phyloP scores from a whole-genome alignment of 1,284 basidiomycete species.

The Sporisorium scitamineum region DNA sequence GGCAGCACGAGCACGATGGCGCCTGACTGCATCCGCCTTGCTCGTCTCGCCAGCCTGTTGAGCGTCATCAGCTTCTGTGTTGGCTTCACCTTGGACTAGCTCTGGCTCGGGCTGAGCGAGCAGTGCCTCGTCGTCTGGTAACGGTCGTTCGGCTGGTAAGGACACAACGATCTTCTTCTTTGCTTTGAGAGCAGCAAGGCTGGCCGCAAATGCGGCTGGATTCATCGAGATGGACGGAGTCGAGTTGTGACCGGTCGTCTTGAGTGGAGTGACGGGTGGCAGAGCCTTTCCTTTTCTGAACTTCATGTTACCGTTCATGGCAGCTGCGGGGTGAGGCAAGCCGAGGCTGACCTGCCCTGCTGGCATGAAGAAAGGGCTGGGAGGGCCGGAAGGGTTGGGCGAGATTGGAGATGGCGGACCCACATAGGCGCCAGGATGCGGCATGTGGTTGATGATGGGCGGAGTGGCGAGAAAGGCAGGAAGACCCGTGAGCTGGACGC shows the following conservation, averaged over 20 bases:
- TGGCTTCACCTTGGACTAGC: neutral
- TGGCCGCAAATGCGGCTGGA: slow-evolving; percentile 55
- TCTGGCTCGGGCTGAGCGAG: slow-evolving; percentile 18
- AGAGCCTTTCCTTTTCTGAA: slow-evolving; percentile 29
- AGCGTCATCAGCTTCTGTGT: neutral
- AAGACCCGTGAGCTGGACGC: slow-evolving; percentile 46
- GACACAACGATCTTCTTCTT: slow-evolving; percentile 48
- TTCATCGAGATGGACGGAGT: slow-evolving; percentile 61
- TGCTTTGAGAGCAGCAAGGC: slow-evolving; percentile 37
- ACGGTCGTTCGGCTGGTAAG: slow-evolving; percentile 36
- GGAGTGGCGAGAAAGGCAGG: slow-evolving; percentile 39
- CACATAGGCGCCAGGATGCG: slow-evolving; percentile 9
- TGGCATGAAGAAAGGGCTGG: slow-evolving; percentile 25
- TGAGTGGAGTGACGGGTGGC: slow-evolving; percentile 54
- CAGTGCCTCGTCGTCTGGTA: slow-evolving; percentile 29
- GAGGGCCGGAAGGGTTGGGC: slow-evolving; percentile 15
- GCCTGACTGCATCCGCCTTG: slow-evolving; percentile 9
- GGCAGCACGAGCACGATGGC: slow-evolving; percentile 14
- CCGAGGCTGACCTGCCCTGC: slow-evolving; percentile 11
- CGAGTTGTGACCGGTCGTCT: slow-evolving; percentile 61
- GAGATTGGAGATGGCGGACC: slow-evolving; percentile 43
- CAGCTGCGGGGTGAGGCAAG: slow-evolving; percentile 4
- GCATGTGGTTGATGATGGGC: slow-evolving; percentile 22
- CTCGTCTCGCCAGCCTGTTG: neutral
- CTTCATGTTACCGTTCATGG: slow-evolving; percentile 19